Evolutionary conservation across 2,329 filamentous ascomycete genomes (phyloP).

Genomic region (Aureobasidium leucospermi): DNA sequence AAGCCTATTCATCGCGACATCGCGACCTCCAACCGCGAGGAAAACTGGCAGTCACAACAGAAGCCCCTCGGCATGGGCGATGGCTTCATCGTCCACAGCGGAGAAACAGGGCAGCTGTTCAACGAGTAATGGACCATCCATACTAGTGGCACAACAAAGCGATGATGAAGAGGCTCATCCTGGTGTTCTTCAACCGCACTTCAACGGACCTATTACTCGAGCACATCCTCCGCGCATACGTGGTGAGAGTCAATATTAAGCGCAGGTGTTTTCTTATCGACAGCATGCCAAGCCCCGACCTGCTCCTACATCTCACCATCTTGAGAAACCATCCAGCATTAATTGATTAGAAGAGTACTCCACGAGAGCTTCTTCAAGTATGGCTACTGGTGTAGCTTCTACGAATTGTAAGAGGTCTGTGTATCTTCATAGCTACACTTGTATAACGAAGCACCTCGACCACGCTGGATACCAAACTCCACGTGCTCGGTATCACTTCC

Average conservation of each 20-base stretch:
- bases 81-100: not conserved
- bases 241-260: not conserved
- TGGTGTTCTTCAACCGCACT: not conserved
- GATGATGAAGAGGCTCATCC: not conserved
- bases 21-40: not conserved
- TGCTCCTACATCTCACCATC: too few species aligned
- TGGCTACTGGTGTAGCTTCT: too few species aligned
- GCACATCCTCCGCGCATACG: not conserved
- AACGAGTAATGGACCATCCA: not conserved
- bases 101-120: not conserved
- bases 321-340: too few species aligned
- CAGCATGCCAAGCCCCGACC: not conserved
- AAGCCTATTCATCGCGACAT: slow-evolving; percentile 3
- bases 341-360: not conserved
- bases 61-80: not conserved
- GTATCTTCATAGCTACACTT: too few species aligned
- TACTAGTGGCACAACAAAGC: not conserved
- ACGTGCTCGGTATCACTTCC: not conserved
- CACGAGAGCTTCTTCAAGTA: too few species aligned
- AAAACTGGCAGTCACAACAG: not conserved
- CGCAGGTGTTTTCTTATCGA: not conserved
- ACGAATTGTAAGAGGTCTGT: too few species aligned
- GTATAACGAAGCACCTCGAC: too few species aligned
- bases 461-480: not conserved
- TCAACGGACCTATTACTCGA: not conserved